These are phyloP conservation scores for Candida labiduridarum DNA, from an alignment of 1,139 yeast species.

Conservation along the genomic window DNA sequence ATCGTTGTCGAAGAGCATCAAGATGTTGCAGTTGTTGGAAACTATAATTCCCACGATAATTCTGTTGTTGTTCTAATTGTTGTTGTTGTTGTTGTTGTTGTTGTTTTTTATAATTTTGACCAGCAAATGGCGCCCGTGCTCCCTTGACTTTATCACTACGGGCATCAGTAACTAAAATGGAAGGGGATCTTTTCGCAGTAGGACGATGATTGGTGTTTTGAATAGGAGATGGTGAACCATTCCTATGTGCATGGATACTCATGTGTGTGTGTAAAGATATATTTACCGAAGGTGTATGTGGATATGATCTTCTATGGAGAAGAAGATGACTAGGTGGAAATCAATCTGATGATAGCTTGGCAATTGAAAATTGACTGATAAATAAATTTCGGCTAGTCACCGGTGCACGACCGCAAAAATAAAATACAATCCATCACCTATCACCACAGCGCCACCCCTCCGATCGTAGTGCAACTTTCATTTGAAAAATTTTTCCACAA, in stretches of 20 bases:
- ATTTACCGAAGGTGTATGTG: not conserved
- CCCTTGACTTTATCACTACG: slow-evolving; percentile 61
- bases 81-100: slow-evolving; percentile 33
- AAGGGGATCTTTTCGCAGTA: slow-evolving; percentile 88
- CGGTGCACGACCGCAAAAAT: not conserved
- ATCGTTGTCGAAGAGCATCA: slow-evolving; percentile 28
- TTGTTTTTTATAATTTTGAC: slow-evolving; percentile 49
- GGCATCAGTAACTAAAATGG: slow-evolving; percentile 88
- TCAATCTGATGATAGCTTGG: not conserved
- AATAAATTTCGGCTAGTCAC: not conserved
- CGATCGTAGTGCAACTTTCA: not conserved
- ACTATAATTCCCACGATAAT: slow-evolving; percentile 17
- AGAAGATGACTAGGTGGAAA: not conserved
- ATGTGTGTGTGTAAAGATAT: not conserved
- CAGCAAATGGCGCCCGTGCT: slow-evolving; percentile 85
- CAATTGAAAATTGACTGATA: not conserved
- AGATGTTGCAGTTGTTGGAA: slow-evolving; percentile 21
- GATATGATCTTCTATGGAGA: not conserved
- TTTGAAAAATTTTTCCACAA: slow-evolving; percentile 4
- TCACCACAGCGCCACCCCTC: too few species aligned
- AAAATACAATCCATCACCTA: not conserved
- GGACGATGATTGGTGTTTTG: slow-evolving; percentile 36
- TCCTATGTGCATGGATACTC: slow-evolving; percentile 7
- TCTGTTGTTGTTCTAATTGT: slow-evolving; percentile 18
- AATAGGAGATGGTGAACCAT: slow-evolving; percentile 10